These are phyloP conservation scores for Candida chilensis DNA, from an alignment of 805 yeast species.

Conservation along the genomic window DNA sequence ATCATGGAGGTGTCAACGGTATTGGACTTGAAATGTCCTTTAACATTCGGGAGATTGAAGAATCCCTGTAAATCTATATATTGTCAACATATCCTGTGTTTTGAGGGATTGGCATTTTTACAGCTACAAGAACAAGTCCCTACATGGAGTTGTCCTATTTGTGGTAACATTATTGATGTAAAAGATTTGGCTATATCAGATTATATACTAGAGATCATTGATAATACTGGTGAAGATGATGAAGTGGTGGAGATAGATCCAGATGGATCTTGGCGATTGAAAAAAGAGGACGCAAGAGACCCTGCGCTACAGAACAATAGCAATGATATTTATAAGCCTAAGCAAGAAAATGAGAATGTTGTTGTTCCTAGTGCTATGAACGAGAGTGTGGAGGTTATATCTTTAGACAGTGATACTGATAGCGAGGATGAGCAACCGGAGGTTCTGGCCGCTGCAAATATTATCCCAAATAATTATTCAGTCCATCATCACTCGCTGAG, in stretches of 20 bases:
- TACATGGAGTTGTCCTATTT: conserved; percentile 85
- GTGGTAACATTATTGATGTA: conserved; percentile 43
- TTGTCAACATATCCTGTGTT: conserved; percentile 82
- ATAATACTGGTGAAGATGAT: conserved; percentile 39
- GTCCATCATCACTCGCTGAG: too few species aligned
- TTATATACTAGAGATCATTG: conserved; percentile 55
- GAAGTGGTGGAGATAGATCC: conserved; percentile 59
- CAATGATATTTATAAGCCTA: conserved; percentile 15
- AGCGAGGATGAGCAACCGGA: conserved; percentile 18
- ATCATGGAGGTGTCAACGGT: conserved; percentile 57
- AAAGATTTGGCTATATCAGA: conserved; percentile 67
- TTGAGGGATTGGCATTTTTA: conserved; percentile 71
- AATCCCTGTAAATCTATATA: conserved; percentile 61
- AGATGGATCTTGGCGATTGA: conserved; percentile 66
- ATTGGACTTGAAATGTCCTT: conserved; percentile 69
- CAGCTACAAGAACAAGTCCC: conserved; percentile 73
- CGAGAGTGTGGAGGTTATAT: conserved; percentile 21
- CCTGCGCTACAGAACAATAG: conserved; percentile 1
- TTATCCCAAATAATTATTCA: too few species aligned
- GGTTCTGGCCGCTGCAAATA: too few species aligned
- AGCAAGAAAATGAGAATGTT: conserved; percentile 5
- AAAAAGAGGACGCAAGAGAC: conserved; percentile 8
- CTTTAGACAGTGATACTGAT: conserved; percentile 41
- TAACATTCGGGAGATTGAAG: conserved; percentile 61
- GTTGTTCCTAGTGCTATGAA: conserved; percentile 7